Conservation (phyloP, 1,284 basidiomycete genomes). For the Amylostereum areolatum region DNA sequence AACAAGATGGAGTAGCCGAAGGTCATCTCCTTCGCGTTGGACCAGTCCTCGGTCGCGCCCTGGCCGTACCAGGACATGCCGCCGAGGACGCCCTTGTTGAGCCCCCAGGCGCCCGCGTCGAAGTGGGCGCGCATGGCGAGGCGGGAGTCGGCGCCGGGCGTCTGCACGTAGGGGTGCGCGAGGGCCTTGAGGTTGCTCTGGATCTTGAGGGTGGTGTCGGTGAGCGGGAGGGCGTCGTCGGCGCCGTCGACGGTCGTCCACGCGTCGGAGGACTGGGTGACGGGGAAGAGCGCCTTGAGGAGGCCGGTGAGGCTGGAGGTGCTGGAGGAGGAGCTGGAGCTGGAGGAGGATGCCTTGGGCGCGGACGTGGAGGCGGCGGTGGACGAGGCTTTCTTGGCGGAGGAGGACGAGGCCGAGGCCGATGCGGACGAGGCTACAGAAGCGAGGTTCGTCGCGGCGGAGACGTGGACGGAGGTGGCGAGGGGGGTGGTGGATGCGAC, state of each 20-base stretch:
- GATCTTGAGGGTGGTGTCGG: constrained; percentile 39
- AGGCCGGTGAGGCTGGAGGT: constrained; percentile 3
- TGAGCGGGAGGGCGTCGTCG: constrained; percentile 29
- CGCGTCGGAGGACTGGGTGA: constrained; percentile 24
- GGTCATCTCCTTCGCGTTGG: constrained; percentile 41
- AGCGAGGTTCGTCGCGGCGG: background rate
- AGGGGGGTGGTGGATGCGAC: background rate
- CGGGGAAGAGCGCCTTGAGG: constrained; percentile 38
- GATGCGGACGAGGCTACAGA: background rate
- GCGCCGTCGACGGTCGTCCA: constrained; percentile 36
- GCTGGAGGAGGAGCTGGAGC: constrained; percentile 1
- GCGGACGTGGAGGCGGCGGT: constrained; percentile 1
- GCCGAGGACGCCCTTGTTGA: constrained; percentile 41
- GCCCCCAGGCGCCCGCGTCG: constrained; percentile 53
- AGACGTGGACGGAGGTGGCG: background rate
- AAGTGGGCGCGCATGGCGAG: constrained; percentile 47
- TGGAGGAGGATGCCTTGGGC: constrained; percentile 1
- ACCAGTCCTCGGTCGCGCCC: constrained; percentile 32
- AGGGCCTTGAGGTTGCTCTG: constrained; percentile 29
- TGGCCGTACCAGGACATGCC: constrained; percentile 61
- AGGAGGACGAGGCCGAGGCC: background rate
- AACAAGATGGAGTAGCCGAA: constrained; percentile 59
- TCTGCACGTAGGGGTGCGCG: constrained; percentile 31
- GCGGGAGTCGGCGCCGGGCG: constrained; percentile 39
- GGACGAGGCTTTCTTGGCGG: background rate